Base-by-base conservation (phyloP, 1,139 yeast genomes). In the Taiozyma onychis region DNA sequence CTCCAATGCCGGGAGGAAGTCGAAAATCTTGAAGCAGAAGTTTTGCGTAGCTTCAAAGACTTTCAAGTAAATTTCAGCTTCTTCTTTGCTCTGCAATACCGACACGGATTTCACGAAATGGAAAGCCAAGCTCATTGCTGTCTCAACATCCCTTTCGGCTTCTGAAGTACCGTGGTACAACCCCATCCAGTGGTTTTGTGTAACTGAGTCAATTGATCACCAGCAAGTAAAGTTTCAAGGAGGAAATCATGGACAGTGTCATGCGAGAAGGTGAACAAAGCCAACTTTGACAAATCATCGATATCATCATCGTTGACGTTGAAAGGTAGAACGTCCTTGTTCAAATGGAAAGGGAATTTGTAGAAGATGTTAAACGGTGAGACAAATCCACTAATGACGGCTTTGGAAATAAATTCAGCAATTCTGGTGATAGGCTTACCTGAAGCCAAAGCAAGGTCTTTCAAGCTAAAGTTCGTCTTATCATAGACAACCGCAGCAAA, bases 341-440 rank as follows among this genome's bases (percentile, higher is more conserved):
- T 61, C 22, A 72, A 65, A 39, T 74, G 74, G 54, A 77, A 75
- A 6, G 83, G 82, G 34, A 77, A 66, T 55, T 78, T 78, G 59
- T 78, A 77, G 54, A 71, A 73, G 1, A 75, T 65, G 24, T 75
- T 72, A 11, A 71, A 65, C 1, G 82, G 79, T 1, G 63, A 57
- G 8, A 79, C 57, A 1, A 77, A 48, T 39, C 67, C 66, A 14
- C 66, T 51, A 37, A 71, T 70, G 21, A 72, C 61, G 18, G 75
- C 73, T 39, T 69, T 58, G 39, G 68, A 70, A 9, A 78, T 52
- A 6, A 74, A 63, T 56, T 63, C 39, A 44, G 64, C 55, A 64
- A 51, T 45, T 8, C 44, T 44, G 9, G 30, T n/a, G 1, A 50
- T 56, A 0, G 78, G 61, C 30, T 66, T 59, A 3, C 67, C 67